Conservation (phyloP, 257 asterid species). For the Scutellaria galericulata region DNA sequence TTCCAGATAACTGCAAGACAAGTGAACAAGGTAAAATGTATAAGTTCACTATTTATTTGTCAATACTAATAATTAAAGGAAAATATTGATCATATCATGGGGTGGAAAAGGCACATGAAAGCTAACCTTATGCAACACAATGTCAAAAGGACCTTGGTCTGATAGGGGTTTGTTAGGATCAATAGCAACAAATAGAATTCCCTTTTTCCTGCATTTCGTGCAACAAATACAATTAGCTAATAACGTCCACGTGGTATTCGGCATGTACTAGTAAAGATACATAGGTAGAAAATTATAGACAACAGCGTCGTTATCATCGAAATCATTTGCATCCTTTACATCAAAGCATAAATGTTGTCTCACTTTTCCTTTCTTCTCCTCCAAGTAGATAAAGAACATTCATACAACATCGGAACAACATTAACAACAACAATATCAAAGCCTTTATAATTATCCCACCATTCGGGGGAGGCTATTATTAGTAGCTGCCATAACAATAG, state of each 20-base stretch:
- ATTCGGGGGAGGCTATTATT: no score
- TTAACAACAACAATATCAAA: no score
- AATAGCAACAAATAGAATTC: constrained; percentile 81
- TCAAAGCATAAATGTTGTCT: constrained; percentile 4
- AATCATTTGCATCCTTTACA: constrained; percentile 19
- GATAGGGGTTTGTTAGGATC: constrained; percentile 76
- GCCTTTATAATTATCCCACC: no score
- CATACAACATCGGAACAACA: background rate
- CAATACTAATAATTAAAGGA: background rate
- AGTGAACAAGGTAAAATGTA: constrained; percentile 5
- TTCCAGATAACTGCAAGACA: constrained; percentile 70
- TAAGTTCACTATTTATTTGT: background rate
- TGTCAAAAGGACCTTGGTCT: constrained; percentile 87
- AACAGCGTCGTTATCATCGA: background rate
- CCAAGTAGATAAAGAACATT: background rate
- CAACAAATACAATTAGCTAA: constrained; percentile 31
- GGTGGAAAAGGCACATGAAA: background rate
- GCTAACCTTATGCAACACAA: constrained; percentile 77
- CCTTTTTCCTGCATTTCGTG: constrained; percentile 61
- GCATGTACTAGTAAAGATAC: background rate
- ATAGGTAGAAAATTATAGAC: background rate
- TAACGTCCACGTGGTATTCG: background rate
- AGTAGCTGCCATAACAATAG: no score
- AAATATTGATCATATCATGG: background rate
- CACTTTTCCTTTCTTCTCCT: background rate